A percentile compares a stretch with the other conserved stretches of the same genome.
phyloP scores from a whole-genome alignment of 129 eudicot genomes.

The Lonicera japonica region DNA sequence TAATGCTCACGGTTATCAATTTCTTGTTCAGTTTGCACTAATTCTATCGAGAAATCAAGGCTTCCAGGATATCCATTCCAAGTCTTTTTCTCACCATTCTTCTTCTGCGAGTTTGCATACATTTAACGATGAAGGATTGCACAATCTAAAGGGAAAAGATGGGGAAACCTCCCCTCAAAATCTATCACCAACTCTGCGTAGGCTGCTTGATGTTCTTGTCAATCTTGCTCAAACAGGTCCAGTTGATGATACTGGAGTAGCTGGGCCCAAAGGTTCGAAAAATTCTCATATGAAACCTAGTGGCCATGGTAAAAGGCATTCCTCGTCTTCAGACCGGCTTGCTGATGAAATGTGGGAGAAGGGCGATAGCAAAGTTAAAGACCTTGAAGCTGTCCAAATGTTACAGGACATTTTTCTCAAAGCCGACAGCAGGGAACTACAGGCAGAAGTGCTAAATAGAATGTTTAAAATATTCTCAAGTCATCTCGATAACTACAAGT shows the following conservation, averaged over 20 bases:
- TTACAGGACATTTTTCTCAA: constrained; percentile 94
- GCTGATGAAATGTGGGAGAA: constrained; percentile 71
- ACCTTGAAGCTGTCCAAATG: constrained; percentile 92
- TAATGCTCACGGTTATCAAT: constrained; percentile 97
- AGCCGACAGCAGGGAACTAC: constrained; percentile 72
- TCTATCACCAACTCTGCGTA: constrained; percentile 79
- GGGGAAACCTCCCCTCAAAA: constrained; percentile 36
- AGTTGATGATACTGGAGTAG: constrained; percentile 31
- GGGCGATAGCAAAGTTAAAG: constrained; percentile 67
- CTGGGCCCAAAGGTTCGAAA: constrained; percentile 39
- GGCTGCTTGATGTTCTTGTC: constrained; percentile 88
- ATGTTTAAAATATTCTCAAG: constrained; percentile 94
- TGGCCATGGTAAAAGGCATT: constrained; percentile 51
- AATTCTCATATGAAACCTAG: constrained; percentile 33
- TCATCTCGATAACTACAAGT: constrained; percentile 87
- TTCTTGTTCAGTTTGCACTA: constrained; percentile 84
- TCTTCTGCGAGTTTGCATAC: constrained; percentile 26
- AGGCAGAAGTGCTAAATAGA: constrained; percentile 84
- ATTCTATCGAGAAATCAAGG: constrained; percentile 49
- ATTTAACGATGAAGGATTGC: constrained; percentile 24
- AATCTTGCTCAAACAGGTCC: constrained; percentile 76
- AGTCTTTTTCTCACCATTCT: constrained; percentile 13
- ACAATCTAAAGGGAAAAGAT: constrained; percentile 28
- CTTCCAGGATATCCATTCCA: constrained; percentile 23
- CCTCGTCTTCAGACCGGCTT: constrained; percentile 50